Conservation (phyloP, 2,329 filamentous ascomycete genomes). For the Verticillium longisporum region DNA sequence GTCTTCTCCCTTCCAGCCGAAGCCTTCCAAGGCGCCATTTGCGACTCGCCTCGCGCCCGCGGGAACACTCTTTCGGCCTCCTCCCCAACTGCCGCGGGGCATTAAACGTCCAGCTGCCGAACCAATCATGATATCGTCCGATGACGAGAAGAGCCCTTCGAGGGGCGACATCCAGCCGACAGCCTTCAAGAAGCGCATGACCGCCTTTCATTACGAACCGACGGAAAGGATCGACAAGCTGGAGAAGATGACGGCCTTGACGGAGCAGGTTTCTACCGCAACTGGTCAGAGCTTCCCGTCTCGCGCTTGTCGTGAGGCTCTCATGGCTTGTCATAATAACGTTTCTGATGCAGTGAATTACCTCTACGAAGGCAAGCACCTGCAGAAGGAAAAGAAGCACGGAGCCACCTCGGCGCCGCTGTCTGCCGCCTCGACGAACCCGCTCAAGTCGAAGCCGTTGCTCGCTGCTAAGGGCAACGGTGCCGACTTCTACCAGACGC, state of each 20-base stretch:
- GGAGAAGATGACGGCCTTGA: conserved; percentile 17
- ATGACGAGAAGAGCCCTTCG: conserved; percentile 48
- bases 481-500: background rate
- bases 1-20: conserved; percentile 66
- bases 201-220: conserved; percentile 40
- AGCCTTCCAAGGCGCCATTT: conserved; percentile 16
- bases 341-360: conserved; percentile 26
- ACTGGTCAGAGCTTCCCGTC: conserved; percentile 22
- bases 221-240: conserved; percentile 32
- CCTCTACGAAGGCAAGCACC: conserved; percentile 15
- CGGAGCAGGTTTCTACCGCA: conserved; percentile 27
- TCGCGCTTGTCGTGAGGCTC: conserved; percentile 23
- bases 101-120: conserved; percentile 29
- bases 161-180: conserved; percentile 60
- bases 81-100: conserved; percentile 17
- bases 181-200: conserved; percentile 35
- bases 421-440: background rate
- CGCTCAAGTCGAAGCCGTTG: background rate
- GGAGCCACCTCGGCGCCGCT: background rate
- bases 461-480: background rate
- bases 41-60: conserved; percentile 65
- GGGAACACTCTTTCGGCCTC: conserved; percentile 63
- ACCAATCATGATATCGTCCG: conserved; percentile 40
- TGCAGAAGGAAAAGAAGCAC: conserved; percentile 8
- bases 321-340: conserved; percentile 23